Evolutionary conservation across 169 alveolate species (phyloP).

Genomic region (Plasmodium gonderi): DNA sequence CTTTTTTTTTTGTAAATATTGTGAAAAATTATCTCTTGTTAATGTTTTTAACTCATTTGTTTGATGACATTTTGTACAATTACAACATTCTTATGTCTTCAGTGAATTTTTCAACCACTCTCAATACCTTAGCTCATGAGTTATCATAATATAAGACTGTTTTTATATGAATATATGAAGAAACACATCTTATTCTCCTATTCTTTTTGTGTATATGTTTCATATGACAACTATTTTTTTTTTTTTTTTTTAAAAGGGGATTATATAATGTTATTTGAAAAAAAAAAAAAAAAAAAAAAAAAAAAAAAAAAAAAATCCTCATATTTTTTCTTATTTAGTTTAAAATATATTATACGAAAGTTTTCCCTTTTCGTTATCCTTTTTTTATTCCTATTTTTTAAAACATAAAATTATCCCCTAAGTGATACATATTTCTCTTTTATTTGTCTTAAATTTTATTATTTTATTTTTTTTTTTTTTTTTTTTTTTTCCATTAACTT

Average conservation of each 20-base stretch:
- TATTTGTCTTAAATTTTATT: not conserved
- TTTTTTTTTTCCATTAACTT: not conserved
- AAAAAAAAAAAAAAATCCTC: too few species aligned
- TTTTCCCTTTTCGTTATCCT: not conserved
- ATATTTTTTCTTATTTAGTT: too few species aligned
- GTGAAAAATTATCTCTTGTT: constrained; percentile 28
- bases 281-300: too few species aligned
- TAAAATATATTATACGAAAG: not conserved
- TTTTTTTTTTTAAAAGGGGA: too few species aligned
- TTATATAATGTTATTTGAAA: too few species aligned
- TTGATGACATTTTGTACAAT: constrained; percentile 53
- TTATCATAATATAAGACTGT: too few species aligned
- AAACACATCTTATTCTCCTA: too few species aligned
- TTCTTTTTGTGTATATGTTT: too few species aligned
- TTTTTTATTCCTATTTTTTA: not conserved
- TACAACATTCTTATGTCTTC: not conserved
- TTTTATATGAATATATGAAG: not conserved
- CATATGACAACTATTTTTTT: too few species aligned
- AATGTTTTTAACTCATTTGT: constrained; percentile 51
- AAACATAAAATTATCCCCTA: not conserved
- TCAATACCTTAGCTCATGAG: not conserved
- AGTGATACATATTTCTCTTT: too few species aligned
- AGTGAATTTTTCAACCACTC: not conserved
- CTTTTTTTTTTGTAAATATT: constrained; percentile 28
- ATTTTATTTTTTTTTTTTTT: not conserved